phyloP scores from a whole-genome alignment of 2,329 filamentous ascomycete genomes.

The Grosmannia huntii region DNA sequence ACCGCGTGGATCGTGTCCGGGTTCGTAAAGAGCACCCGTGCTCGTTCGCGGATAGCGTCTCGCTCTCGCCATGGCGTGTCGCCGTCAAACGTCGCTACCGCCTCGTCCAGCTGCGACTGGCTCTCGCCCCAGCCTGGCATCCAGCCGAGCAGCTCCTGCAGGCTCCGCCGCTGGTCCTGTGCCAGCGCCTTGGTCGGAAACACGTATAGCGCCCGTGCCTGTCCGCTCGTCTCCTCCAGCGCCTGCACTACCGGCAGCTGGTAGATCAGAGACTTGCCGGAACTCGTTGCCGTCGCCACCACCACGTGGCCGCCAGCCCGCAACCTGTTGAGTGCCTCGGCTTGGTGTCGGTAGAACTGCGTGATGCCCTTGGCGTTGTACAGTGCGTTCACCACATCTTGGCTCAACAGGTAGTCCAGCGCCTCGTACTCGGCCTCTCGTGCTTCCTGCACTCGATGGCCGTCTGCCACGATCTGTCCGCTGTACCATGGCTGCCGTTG shows the following conservation, averaged over 20 bases:
- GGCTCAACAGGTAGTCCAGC: constrained; percentile 73
- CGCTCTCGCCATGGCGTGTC: constrained; percentile 77
- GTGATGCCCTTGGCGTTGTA: constrained; percentile 87
- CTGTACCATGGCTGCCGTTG: constrained; percentile 78
- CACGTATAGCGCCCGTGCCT: constrained; percentile 87
- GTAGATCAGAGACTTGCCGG: constrained; percentile 96
- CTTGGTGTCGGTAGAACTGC: constrained; percentile 79
- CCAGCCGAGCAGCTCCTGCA: constrained; percentile 72
- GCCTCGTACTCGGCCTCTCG: constrained; percentile 74
- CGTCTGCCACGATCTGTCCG: constrained; percentile 84
- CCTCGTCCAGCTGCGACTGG: constrained; percentile 20
- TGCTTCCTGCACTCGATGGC: constrained; percentile 79
- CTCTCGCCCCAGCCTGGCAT: constrained; percentile 56
- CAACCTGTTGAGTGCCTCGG: constrained; percentile 83
- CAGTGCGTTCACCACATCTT: constrained; percentile 85
- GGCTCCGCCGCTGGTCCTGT: constrained; percentile 81
- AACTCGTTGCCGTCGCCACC: constrained; percentile 88
- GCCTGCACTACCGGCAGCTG: constrained; percentile 85
- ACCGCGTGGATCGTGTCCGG: constrained; percentile 96
- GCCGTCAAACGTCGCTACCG: constrained; percentile 87
- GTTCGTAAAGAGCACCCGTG: constrained; percentile 90
- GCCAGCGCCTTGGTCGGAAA: constrained; percentile 95
- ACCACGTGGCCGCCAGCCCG: constrained; percentile 77
- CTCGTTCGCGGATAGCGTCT: constrained; percentile 73
- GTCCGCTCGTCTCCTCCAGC: constrained; percentile 56